phyloP scores from a whole-genome alignment of 1,139 yeast species.

The Scheffersomyces quercinus region DNA sequence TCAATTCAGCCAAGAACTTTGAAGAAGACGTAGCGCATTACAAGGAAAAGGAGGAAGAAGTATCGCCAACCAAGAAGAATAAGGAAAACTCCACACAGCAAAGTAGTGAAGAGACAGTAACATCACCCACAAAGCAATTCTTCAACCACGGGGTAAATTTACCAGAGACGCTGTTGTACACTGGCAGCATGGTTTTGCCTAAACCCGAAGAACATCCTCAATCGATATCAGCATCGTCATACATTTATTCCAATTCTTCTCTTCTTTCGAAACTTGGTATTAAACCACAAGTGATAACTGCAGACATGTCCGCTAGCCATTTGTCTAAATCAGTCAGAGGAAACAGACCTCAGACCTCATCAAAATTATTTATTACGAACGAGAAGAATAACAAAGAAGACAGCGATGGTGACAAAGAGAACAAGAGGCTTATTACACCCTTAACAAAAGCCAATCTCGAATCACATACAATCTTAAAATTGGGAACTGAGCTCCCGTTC shows the following conservation, averaged over 20 bases:
- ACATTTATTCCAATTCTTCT: conserved; percentile 36
- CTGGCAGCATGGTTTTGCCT: conserved; percentile 33
- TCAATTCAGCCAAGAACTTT: conserved; percentile 51
- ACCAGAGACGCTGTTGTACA: conserved; percentile 36
- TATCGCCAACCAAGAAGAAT: conserved; percentile 5
- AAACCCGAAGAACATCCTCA: conserved; percentile 11
- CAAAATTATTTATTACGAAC: conserved; percentile 4
- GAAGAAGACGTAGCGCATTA: conserved; percentile 50
- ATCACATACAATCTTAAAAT: conserved; percentile 26
- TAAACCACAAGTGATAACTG: conserved; percentile 43
- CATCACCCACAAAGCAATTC: conserved; percentile 15
- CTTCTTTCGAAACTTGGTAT: conserved; percentile 43
- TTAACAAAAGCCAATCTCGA: conserved; percentile 37
- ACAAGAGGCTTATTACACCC: conserved; percentile 15
- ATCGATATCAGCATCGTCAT: conserved; percentile 30
- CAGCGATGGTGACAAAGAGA: conserved; percentile 16
- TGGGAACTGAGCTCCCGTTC: conserved; percentile 12
- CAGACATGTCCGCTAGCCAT: conserved; percentile 19
- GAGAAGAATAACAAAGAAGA: conserved; percentile 4
- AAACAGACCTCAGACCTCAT: conserved; percentile 4
- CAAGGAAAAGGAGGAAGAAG: conserved; percentile 20
- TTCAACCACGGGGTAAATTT: conserved; percentile 27
- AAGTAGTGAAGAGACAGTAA: too few species aligned
- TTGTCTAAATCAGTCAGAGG: conserved; percentile 9
- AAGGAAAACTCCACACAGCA: neutral